phyloP scores from a whole-genome alignment of 192 early-diverging fungal genomes.

The Lobosporangium transversale region DNA sequence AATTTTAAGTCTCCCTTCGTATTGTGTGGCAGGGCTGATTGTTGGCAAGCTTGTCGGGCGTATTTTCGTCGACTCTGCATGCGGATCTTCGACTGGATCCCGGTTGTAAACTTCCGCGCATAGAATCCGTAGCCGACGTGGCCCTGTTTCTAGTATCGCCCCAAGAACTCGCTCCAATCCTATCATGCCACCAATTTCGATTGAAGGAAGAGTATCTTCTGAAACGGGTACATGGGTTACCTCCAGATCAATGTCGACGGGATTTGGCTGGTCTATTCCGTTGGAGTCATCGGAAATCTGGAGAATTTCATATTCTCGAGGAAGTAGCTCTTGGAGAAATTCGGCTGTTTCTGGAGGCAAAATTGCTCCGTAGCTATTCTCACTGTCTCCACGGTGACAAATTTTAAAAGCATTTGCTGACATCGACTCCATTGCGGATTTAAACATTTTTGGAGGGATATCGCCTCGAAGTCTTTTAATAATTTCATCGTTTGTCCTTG shows the following conservation, averaged over 20 bases:
- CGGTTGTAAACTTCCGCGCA: constrained; percentile 15
- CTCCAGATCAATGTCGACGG: background rate
- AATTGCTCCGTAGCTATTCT: no score
- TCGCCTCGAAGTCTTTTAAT: no score
- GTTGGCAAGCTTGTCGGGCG: constrained; percentile 4
- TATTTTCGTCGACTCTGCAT: background rate
- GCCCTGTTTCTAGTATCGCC: background rate
- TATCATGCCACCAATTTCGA: background rate
- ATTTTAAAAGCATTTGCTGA: no score
- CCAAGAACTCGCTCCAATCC: constrained; percentile 6
- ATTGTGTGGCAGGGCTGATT: constrained; percentile 1
- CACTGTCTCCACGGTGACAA: no score
- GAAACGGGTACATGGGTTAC: background rate
- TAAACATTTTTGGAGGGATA: no score
- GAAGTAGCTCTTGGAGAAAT: no score
- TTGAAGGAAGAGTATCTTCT: background rate
- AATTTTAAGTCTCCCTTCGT: constrained; percentile 4
- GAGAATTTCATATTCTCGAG: no score
- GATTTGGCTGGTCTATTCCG: no score
- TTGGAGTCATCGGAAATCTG: no score
- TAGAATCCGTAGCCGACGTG: background rate
- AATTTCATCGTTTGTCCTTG: no score
- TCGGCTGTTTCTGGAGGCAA: no score
- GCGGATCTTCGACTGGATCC: constrained; percentile 6
- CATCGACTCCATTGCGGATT: no score